Conservation (phyloP, 1,284 basidiomycete species). For the Pseudozyma thailandica region DNA sequence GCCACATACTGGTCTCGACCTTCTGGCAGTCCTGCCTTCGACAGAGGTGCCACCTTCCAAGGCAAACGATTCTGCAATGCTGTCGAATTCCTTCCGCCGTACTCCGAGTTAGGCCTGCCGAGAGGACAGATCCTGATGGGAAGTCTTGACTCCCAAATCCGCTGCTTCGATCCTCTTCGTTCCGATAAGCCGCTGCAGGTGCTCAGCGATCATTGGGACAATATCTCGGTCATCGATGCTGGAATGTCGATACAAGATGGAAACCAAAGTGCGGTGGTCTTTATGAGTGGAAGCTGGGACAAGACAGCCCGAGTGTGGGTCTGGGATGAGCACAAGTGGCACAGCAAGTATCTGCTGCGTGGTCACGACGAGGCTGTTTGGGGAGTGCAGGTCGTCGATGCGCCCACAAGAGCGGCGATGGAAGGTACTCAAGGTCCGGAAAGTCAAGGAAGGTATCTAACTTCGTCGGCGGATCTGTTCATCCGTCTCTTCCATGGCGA, state of each 20-base stretch:
- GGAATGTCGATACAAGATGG: background rate
- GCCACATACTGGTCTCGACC: conserved; percentile 32
- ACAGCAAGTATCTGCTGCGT: conserved; percentile 20
- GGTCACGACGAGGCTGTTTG: conserved; percentile 52
- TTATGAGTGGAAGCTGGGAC: conserved; percentile 55
- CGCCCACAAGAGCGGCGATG: conserved; percentile 7
- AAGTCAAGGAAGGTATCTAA: conserved; percentile 29
- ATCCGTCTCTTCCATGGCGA: conserved; percentile 52
- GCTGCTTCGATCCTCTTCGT: conserved; percentile 43
- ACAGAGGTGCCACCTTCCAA: conserved; percentile 14
- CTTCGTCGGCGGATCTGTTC: conserved; percentile 51
- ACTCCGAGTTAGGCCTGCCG: conserved; percentile 3
- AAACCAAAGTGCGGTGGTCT: background rate
- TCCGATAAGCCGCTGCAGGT: conserved; percentile 32
- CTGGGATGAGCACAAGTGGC: conserved; percentile 31
- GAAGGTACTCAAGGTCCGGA: background rate
- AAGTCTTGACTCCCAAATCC: conserved; percentile 44
- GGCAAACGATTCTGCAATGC: conserved; percentile 38
- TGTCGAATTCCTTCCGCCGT: conserved; percentile 21
- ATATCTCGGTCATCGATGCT: conserved; percentile 38
- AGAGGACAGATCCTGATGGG: conserved; percentile 39
- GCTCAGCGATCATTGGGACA: conserved; percentile 51
- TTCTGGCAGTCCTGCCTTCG: conserved; percentile 5
- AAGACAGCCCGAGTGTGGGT: conserved; percentile 41
- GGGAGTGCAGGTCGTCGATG: conserved; percentile 44